Evolutionary conservation across 192 early-diverging fungal species (phyloP).

Genomic region (Coemansia sp.): DNA sequence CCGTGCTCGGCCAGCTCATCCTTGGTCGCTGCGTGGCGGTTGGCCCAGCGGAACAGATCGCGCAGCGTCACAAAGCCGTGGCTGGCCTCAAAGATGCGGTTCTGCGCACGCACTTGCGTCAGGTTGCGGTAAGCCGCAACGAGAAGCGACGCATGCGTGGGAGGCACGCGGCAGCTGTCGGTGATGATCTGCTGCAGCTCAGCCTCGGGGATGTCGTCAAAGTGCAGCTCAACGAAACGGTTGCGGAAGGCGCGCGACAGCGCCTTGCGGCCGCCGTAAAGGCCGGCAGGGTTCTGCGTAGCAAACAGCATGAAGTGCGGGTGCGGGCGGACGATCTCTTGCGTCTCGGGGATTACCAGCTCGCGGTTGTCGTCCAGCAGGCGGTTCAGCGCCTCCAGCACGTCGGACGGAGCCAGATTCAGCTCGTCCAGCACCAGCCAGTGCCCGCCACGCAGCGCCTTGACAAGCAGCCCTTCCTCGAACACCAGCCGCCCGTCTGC

Average conservation of each 20-base stretch:
- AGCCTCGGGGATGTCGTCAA: conserved; percentile 91
- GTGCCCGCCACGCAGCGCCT: conserved; percentile 90
- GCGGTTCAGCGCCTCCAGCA: conserved; percentile 96
- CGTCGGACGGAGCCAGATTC: conserved; percentile 97
- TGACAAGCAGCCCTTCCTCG: conserved; percentile 93
- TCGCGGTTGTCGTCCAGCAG: conserved; percentile 98
- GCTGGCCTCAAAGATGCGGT: conserved; percentile 92
- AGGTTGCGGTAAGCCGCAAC: conserved; percentile 86
- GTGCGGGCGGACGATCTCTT: conserved; percentile 91
- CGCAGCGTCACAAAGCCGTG: conserved; percentile 95
- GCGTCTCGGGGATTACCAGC: conserved; percentile 94
- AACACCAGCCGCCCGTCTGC: conserved; percentile 88
- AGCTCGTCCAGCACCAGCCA: conserved; percentile 99
- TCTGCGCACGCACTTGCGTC: conserved; percentile 71
- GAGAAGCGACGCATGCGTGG: conserved; percentile 81
- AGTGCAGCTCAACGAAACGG: conserved; percentile 95
- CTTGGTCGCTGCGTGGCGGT: conserved; percentile 74
- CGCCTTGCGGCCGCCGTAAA: conserved; percentile 96
- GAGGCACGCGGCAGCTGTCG: conserved; percentile 81
- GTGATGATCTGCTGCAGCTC: conserved; percentile 93
- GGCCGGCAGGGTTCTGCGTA: conserved; percentile 98
- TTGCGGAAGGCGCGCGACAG: conserved; percentile 97
- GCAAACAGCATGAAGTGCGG: conserved; percentile 98
- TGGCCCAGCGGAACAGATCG: conserved; percentile 97
- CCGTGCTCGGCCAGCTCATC: conserved; percentile 92